Base-by-base conservation (phyloP, 1,284 basidiomycete species). In the Mycena citricolor region DNA sequence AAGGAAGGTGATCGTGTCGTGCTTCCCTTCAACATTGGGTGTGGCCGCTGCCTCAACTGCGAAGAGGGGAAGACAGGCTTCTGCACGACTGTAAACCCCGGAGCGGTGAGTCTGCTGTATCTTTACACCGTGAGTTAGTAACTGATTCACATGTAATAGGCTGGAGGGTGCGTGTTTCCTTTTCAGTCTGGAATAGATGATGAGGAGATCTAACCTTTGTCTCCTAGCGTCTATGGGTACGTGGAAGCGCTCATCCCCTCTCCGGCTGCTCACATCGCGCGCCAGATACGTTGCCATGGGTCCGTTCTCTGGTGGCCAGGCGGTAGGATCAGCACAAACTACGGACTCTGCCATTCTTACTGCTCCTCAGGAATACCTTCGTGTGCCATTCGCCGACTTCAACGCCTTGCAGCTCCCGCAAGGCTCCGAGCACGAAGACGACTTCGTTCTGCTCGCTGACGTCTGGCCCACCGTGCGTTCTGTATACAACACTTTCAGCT, bases 11-110 rank as follows among this genome's bases (percentile, higher is more conserved):
- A 77, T 49, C 67, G 74, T 22, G 73, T 76, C 21, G 74, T 77
- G 14, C 74, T 77, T 67, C 76, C 74, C 1, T 77, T 77, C 63
- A 78, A 77, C 42, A 75, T 79, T 14, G 73, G 73, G 1, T 77
- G 76, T 48, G 76, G 76, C 8, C 69, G 73, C 28, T 78, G 76
- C 61, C 51, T 66, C 42, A 78, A 78, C 54, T 78, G 77, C 53
- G 74, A 77, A 44, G 68, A 72, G 55, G 68, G 72, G 23, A 67
- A 54, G 28, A 72, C 74, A 5, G 75, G 72, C 1, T 79, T 77
- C 55, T 79, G 76, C 54, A 77, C 73, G 3, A 56, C 70, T 39
- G 73, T 77, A 11, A 79, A 78, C 49, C 76, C 76, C 12, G 76
- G 74, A 50, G 76, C 77, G 51, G 76, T 76, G 54, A 59, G 73